A percentile compares a stretch with the other conserved stretches of the same genome.
Evolutionary conservation across 2,329 filamentous ascomycete genomes (phyloP).

Genomic region (Atkinsonella texensis): DNA sequence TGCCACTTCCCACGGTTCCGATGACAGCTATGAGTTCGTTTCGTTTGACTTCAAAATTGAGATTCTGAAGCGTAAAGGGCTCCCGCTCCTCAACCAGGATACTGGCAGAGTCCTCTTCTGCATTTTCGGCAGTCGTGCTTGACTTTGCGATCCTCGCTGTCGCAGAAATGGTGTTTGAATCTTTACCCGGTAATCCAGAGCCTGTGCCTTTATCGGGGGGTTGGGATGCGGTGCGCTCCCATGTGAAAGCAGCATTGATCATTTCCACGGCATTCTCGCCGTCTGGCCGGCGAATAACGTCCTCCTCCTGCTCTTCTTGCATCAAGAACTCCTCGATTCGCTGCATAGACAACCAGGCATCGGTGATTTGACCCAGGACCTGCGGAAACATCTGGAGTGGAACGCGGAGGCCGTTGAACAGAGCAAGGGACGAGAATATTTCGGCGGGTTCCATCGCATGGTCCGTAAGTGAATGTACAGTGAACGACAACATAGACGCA

Average conservation of each 20-base stretch:
- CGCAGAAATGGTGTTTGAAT: slow-evolving; percentile 25
- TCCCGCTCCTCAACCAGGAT: slow-evolving; percentile 46
- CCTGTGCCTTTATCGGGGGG: slow-evolving; percentile 29
- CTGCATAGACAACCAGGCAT: slow-evolving; percentile 73
- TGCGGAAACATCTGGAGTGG: slow-evolving; percentile 82
- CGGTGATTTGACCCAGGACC: slow-evolving; percentile 78
- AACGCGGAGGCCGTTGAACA: slow-evolving; percentile 86
- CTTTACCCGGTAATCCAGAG: slow-evolving; percentile 24
- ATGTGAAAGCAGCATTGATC: slow-evolving; percentile 67
- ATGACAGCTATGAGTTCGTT: slow-evolving; percentile 79
- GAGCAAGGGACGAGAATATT: slow-evolving; percentile 83
- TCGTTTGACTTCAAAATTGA: slow-evolving; percentile 56
- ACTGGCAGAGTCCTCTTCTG: slow-evolving; percentile 37
- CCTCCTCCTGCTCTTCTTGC: slow-evolving; percentile 73
- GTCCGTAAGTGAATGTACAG: slow-evolving; percentile 60
- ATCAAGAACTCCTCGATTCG: slow-evolving; percentile 82
- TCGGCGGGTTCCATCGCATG: slow-evolving; percentile 60
- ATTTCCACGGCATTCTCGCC: slow-evolving; percentile 61
- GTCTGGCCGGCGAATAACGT: slow-evolving; percentile 43
- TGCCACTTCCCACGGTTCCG: slow-evolving; percentile 78
- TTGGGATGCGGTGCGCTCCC: slow-evolving; percentile 58
- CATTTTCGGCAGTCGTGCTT: slow-evolving; percentile 18
- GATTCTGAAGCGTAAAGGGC: slow-evolving; percentile 59
- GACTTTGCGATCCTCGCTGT: slow-evolving; percentile 19
- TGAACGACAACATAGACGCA: slow-evolving; percentile 89